These are phyloP conservation scores for Penicillium sp. DNA, from an alignment of 2,329 filamentous ascomycete genomes.

Conservation along the genomic window DNA sequence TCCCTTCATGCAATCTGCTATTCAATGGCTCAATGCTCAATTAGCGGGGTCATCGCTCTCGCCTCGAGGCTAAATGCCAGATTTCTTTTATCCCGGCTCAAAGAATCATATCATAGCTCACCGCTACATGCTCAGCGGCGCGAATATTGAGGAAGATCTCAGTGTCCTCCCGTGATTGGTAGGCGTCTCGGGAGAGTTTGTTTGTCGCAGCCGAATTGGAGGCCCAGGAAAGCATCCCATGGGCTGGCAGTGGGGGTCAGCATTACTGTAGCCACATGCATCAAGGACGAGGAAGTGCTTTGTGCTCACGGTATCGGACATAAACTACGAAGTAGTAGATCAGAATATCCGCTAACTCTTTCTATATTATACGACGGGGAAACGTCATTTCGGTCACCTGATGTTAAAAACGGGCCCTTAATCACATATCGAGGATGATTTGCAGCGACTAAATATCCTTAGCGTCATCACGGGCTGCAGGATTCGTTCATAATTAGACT, in stretches of 20 bases:
- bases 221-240: conserved; percentile 9
- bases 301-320: conserved; percentile 5
- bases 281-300: neutral
- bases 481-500: conserved; percentile 15
- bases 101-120: conserved; percentile 18
- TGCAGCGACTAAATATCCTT: conserved; percentile 1
- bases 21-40: neutral
- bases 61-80: neutral
- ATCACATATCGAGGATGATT: conserved; percentile 6
- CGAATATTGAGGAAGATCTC: conserved; percentile 9
- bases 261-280: conserved; percentile 10
- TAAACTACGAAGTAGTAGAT: neutral
- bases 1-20: neutral
- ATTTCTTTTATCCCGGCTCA: neutral
- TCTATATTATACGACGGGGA: conserved; percentile 4
- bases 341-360: neutral
- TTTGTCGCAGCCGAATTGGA: conserved; percentile 7
- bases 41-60: conserved; percentile 1
- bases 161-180: conserved; percentile 17
- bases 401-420: conserved; percentile 1
- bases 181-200: conserved; percentile 7
- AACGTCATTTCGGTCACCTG: conserved; percentile 4
- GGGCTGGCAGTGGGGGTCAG: conserved; percentile 3
- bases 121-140: conserved; percentile 23
- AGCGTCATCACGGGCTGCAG: conserved; percentile 3